phyloP scores from a whole-genome alignment of 441 rosid genomes.

The Theobroma grandiflorum region DNA sequence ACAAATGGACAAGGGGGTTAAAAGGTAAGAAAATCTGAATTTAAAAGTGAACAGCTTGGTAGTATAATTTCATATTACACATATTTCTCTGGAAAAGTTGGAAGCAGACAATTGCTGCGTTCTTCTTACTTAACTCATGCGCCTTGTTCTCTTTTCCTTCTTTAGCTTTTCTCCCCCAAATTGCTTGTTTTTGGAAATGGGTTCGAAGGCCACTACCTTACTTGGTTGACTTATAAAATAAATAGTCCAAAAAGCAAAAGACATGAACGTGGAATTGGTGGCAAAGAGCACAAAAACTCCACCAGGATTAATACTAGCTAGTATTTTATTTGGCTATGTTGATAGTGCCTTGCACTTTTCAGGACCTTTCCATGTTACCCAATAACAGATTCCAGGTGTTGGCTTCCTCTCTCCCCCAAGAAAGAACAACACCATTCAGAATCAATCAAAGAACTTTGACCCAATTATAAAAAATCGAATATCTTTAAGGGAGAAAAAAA shows the following conservation, averaged over 20 bases:
- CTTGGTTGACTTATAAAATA: background rate
- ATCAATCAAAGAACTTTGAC: background rate
- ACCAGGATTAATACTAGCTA: background rate
- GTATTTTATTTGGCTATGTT: background rate
- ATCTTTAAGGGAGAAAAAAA: too few species aligned
- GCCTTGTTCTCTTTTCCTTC: background rate
- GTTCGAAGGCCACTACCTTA: background rate
- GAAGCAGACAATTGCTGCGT: too few species aligned
- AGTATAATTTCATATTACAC: too few species aligned
- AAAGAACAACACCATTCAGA: background rate
- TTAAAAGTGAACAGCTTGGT: too few species aligned
- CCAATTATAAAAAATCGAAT: background rate
- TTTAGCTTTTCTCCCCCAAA: background rate
- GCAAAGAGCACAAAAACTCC: constrained; percentile 3
- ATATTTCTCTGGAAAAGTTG: too few species aligned
- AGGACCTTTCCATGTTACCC: background rate
- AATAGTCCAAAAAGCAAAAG: constrained; percentile 2
- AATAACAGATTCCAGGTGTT: background rate
- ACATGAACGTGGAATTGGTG: background rate
- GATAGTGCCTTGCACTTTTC: background rate
- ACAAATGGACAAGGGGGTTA: too few species aligned
- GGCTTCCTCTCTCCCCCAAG: too few species aligned
- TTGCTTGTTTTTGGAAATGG: background rate
- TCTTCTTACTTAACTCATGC: background rate
- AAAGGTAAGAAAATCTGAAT: too few species aligned